These are phyloP conservation scores for Singerocomus inundabilis DNA, from an alignment of 1,284 basidiomycete genomes.

Conservation along the genomic window DNA sequence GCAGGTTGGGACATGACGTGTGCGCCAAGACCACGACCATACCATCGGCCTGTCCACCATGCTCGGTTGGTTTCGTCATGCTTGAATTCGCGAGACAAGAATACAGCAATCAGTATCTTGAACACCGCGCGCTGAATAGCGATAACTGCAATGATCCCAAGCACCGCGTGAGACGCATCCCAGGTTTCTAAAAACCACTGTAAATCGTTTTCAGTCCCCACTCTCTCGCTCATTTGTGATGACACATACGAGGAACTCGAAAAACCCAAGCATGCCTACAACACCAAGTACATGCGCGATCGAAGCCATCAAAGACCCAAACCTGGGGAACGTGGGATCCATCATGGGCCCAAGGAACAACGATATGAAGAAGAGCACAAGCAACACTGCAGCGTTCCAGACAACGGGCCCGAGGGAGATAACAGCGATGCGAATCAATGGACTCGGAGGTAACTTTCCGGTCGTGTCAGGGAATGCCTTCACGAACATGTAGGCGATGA, in stretches of 20 bases:
- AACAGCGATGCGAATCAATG: conserved; percentile 89
- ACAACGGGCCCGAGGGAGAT: conserved; percentile 94
- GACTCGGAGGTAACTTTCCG: conserved; percentile 66
- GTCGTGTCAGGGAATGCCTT: conserved; percentile 77
- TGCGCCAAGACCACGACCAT: conserved; percentile 84
- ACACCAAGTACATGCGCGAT: conserved; percentile 81
- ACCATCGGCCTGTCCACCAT: conserved; percentile 98
- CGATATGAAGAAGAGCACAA: conserved; percentile 86
- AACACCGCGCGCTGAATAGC: conserved; percentile 87
- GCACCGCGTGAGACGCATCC: conserved; percentile 88
- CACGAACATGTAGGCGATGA: conserved; percentile 88
- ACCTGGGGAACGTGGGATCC: conserved; percentile 79
- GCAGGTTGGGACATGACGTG: conserved; percentile 88
- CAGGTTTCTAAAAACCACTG: conserved; percentile 95
- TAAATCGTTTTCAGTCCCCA: conserved; percentile 17
- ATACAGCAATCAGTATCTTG: conserved; percentile 89
- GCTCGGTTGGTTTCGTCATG: conserved; percentile 96
- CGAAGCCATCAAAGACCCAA: conserved; percentile 88
- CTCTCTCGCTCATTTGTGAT: conserved; percentile 3
- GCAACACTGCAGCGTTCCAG: conserved; percentile 88
- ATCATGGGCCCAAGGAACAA: conserved; percentile 92
- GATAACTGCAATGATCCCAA: conserved; percentile 85
- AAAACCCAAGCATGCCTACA: conserved; percentile 87
- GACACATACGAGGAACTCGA: conserved; percentile 84
- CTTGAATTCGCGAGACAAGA: conserved; percentile 94